A percentile compares a stretch with the other conserved stretches of the same genome.
Evolutionary conservation across 2,329 filamentous ascomycete species (phyloP).

Genomic region (Colletotrichum sojae): DNA sequence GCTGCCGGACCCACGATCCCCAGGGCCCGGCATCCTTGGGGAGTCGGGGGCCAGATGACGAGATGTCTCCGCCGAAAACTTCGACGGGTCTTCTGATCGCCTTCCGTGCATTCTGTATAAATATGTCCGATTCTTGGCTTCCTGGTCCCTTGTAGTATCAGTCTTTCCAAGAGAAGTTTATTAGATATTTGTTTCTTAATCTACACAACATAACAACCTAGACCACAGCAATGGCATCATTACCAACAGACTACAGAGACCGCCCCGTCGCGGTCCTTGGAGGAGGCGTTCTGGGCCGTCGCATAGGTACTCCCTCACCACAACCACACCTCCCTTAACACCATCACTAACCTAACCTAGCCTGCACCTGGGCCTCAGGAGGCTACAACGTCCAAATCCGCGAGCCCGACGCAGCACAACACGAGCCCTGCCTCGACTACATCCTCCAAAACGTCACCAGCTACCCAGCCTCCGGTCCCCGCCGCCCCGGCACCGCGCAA

Average conservation of each 20-base stretch:
- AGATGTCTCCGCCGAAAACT: constrained; percentile 16
- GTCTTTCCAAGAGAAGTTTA: not conserved
- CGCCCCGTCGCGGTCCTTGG: constrained; percentile 56
- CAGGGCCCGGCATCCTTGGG: constrained; percentile 11
- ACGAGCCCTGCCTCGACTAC: constrained; percentile 55
- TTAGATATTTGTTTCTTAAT: not conserved
- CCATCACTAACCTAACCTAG: constrained; percentile 24
- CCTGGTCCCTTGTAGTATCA: no score
- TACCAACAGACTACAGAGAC: constrained; percentile 41
- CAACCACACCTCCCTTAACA: no score
- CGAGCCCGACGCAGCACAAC: constrained; percentile 56
- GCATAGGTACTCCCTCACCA: constrained; percentile 46
- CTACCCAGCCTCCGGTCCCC: constrained; percentile 44
- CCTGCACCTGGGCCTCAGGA: constrained; percentile 55
- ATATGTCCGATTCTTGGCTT: not conserved
- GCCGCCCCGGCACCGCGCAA: constrained; percentile 45
- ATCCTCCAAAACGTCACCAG: constrained; percentile 52
- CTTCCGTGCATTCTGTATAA: not conserved
- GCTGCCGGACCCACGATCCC: constrained; percentile 20
- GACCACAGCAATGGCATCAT: constrained; percentile 41
- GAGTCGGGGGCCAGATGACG: not conserved
- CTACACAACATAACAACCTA: not conserved
- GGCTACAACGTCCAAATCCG: constrained; percentile 60
- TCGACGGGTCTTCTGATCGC: constrained; percentile 16
- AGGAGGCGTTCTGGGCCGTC: constrained; percentile 59